Conservation (phyloP, 805 yeast genomes). For the Candida sonorensis region DNA sequence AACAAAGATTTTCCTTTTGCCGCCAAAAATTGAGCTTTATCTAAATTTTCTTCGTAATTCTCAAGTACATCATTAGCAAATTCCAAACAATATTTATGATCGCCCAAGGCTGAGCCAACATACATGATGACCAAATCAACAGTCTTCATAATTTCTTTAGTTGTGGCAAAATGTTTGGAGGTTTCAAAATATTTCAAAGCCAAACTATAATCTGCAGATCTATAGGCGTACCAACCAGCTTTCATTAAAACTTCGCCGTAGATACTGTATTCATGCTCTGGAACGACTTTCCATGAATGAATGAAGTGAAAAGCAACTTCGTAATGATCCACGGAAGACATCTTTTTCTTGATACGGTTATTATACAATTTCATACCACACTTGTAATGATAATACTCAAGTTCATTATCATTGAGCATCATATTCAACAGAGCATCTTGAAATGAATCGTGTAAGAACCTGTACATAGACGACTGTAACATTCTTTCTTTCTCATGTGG, state of each 20-base stretch:
- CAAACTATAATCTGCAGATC: slow-evolving; percentile 34
- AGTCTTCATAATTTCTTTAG: slow-evolving; percentile 18
- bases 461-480: slow-evolving; percentile 29
- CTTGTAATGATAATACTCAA: slow-evolving; percentile 27
- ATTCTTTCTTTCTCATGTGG: slow-evolving; percentile 29
- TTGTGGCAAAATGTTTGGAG: slow-evolving; percentile 25
- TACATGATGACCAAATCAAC: slow-evolving; percentile 29
- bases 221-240: slow-evolving; percentile 39
- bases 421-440: slow-evolving; percentile 27
- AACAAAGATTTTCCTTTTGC: slow-evolving; percentile 32
- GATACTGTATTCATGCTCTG: slow-evolving; percentile 27
- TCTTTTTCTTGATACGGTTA: slow-evolving; percentile 3
- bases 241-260: slow-evolving; percentile 34
- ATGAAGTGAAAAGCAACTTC: slow-evolving; percentile 35
- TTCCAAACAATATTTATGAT: slow-evolving; percentile 30
- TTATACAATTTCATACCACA: slow-evolving; percentile 38
- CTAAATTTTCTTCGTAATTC: slow-evolving; percentile 25
- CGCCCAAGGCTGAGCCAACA: slow-evolving; percentile 22
- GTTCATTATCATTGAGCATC: slow-evolving; percentile 21
- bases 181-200: slow-evolving; percentile 35
- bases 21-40: slow-evolving; percentile 30
- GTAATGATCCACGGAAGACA: slow-evolving; percentile 18
- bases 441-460: slow-evolving; percentile 36
- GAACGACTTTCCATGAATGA: slow-evolving; percentile 29
- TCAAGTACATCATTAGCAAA: slow-evolving; percentile 28